phyloP scores from a whole-genome alignment of 1,284 basidiomycete genomes.

The Coriolopsis trogii region DNA sequence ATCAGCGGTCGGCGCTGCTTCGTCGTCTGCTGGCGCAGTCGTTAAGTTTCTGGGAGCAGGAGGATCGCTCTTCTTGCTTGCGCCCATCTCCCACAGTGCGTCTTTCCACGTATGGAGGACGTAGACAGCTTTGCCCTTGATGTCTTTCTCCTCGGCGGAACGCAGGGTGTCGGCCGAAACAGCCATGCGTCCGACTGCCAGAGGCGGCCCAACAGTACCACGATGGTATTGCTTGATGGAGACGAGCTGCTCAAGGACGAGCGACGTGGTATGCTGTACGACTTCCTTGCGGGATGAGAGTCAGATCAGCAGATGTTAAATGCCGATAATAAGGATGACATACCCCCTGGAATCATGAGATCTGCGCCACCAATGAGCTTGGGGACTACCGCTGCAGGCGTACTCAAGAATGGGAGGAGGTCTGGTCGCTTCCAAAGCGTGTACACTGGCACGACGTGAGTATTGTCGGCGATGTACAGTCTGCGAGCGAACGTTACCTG shows the following conservation, averaged over 20 bases:
- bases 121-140: constrained; percentile 76
- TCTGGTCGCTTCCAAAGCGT: constrained; percentile 73
- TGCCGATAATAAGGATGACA: constrained; percentile 28
- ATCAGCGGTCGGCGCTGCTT: too few relatives aligned
- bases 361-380: constrained; percentile 72
- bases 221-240: constrained; percentile 55
- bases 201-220: constrained; percentile 47
- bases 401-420: constrained; percentile 67
- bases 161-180: constrained; percentile 49
- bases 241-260: constrained; percentile 56
- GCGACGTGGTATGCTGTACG: constrained; percentile 48
- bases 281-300: constrained; percentile 43
- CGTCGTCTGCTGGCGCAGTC: neutral
- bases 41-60: constrained; percentile 42
- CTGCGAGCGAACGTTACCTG: constrained; percentile 50
- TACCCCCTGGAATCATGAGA: constrained; percentile 81
- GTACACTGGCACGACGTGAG: constrained; percentile 47
- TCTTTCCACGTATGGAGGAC: constrained; percentile 76
- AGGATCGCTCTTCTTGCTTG: constrained; percentile 55
- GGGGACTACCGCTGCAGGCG: constrained; percentile 65
- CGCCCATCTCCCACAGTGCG: constrained; percentile 69
- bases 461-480: neutral
- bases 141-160: constrained; percentile 39
- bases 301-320: neutral
- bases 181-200: constrained; percentile 74